Conservation (phyloP, 768 basidiomycete genomes). For the Termitomyces sp. region DNA sequence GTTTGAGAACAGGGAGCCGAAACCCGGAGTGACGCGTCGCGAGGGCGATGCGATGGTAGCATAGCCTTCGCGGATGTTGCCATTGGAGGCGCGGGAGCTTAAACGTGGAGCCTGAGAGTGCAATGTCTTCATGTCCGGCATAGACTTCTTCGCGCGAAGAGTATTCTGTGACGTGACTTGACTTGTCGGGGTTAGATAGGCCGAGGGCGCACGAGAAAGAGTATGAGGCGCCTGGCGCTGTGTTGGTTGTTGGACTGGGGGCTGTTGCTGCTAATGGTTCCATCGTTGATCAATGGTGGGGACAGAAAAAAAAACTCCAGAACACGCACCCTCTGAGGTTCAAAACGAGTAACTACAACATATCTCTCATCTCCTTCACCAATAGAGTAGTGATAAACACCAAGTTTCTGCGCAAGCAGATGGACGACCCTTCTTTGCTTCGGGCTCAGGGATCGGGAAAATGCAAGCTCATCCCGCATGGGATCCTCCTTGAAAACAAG, state of each 20-base stretch:
- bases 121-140: constrained; percentile 94
- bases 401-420: constrained; percentile 92
- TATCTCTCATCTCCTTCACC: constrained; percentile 92
- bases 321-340: constrained; percentile 68
- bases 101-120: constrained; percentile 77
- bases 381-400: constrained; percentile 89
- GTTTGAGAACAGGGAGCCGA: constrained; percentile 63
- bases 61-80: constrained; percentile 83
- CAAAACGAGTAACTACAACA: constrained; percentile 89
- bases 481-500: constrained; percentile 96
- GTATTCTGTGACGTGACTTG: constrained; percentile 42
- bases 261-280: constrained; percentile 23
- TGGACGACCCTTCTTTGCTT: constrained; percentile 92
- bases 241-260: constrained; percentile 34
- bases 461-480: constrained; percentile 96
- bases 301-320: background rate
- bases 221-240: constrained; percentile 55
- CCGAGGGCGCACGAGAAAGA: constrained; percentile 75
- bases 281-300: constrained; percentile 3
- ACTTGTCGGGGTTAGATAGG: constrained; percentile 60
- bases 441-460: constrained; percentile 79
- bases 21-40: constrained; percentile 67
- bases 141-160: constrained; percentile 92
- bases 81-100: constrained; percentile 76
- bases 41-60: constrained; percentile 83